These are phyloP conservation scores for Salix suchowensis DNA, from an alignment of 345 rosid genomes.

Conservation along the genomic window DNA sequence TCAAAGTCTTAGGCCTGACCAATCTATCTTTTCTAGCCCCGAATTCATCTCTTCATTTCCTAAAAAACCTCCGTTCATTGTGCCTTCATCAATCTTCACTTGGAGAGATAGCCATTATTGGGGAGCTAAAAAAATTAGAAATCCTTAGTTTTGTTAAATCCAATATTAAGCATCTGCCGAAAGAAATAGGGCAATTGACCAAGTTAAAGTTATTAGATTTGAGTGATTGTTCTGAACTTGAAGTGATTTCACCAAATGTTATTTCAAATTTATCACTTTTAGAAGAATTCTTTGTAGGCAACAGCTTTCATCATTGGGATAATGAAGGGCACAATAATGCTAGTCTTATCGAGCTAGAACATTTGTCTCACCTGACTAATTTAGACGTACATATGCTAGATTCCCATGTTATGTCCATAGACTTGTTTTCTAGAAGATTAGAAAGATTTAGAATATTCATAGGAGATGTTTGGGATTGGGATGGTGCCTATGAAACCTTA, in stretches of 20 bases:
- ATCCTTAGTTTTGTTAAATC: constrained; percentile 9
- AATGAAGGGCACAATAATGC: constrained; percentile 2
- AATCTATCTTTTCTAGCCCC: neutral
- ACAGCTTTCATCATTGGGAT: constrained; percentile 21
- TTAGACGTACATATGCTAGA: neutral
- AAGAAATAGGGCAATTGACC: constrained; percentile 11
- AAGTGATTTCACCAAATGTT: constrained; percentile 15
- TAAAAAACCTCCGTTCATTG: constrained; percentile 6
- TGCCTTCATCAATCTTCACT: neutral
- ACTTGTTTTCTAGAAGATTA: neutral
- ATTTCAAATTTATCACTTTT: constrained; percentile 6
- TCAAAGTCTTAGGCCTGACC: constrained; percentile 19
- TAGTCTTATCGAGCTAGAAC: constrained; percentile 18
- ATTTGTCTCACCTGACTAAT: constrained; percentile 2
- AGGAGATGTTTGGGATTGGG: constrained; percentile 8
- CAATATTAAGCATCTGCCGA: constrained; percentile 10
- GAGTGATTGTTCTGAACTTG: constrained; percentile 5
- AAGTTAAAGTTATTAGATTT: constrained; percentile 17
- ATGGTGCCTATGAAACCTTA: neutral
- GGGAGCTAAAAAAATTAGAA: constrained; percentile 10
- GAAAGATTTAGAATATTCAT: constrained; percentile 13
- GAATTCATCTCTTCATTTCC: constrained; percentile 1
- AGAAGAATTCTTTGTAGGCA: constrained; percentile 21
- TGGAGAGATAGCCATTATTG: constrained; percentile 3
- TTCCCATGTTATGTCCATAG: constrained; percentile 1